A percentile compares a stretch with the other conserved stretches of the same genome.
Conservation (phyloP, 805 yeast species). For the Ogataea degrootiae region DNA sequence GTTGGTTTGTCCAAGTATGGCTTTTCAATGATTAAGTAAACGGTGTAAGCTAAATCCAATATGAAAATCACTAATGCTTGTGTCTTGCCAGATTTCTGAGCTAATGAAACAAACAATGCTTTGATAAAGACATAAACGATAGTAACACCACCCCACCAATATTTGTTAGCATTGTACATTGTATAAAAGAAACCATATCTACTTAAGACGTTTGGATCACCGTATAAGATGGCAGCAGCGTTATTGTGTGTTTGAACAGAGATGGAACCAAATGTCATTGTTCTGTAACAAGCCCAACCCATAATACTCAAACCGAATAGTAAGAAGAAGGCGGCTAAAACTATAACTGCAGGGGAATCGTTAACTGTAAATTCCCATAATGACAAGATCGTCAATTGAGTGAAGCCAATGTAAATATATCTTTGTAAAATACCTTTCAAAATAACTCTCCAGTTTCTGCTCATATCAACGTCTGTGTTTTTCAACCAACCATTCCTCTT, state of each 20-base stretch:
- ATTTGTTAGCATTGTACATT: slow-evolving; percentile 75
- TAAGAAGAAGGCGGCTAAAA: slow-evolving; percentile 69
- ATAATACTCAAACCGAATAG: slow-evolving; percentile 56
- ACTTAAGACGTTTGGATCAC: slow-evolving; percentile 65
- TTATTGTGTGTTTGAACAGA: slow-evolving; percentile 63
- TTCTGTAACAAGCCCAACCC: slow-evolving; percentile 62
- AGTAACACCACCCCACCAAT: slow-evolving; percentile 77
- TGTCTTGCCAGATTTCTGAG: slow-evolving; percentile 76
- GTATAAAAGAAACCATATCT: slow-evolving; percentile 88
- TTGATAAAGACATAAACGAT: slow-evolving; percentile 59
- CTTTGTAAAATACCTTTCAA: slow-evolving; percentile 77
- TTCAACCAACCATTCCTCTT: slow-evolving; percentile 13
- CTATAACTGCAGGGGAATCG: slow-evolving; percentile 88
- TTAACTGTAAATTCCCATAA: slow-evolving; percentile 80
- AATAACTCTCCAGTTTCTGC: slow-evolving; percentile 46
- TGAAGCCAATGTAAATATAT: slow-evolving; percentile 78
- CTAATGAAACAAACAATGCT: slow-evolving; percentile 68
- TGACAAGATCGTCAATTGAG: slow-evolving; percentile 73
- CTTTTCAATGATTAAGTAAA: slow-evolving; percentile 52
- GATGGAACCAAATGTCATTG: slow-evolving; percentile 53
- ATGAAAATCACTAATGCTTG: slow-evolving; percentile 76
- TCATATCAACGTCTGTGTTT: slow-evolving; percentile 4
- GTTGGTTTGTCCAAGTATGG: slow-evolving; percentile 86
- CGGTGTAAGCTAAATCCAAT: slow-evolving; percentile 66
- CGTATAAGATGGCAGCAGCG: slow-evolving; percentile 84